Evolutionary conservation across 306 rosid genomes (phyloP), one percentile per base, ranked within the genome.

Genomic region (Trifolium fragiferum): DNA sequence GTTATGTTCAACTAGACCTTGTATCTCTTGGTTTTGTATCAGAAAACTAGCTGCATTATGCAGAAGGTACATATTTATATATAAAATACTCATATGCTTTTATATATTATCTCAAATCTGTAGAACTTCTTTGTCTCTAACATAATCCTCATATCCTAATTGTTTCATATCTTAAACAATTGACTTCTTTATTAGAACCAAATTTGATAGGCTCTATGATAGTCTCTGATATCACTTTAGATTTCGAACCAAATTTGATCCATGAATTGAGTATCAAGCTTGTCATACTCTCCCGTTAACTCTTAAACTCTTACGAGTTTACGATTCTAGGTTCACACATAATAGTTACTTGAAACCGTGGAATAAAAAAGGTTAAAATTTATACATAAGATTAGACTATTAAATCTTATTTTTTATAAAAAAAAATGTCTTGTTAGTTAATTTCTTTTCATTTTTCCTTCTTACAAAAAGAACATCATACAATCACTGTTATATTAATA

Each of bases 1-100:
- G 54, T 73, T 70, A 44, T 81, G 84, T 81, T 73, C 69, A 35
- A 8, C 19, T 15, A 54, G 72, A 68, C 82, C 84, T 3, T 53
- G 41, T 41, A 13, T 50, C 63, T 10, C 32, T 76, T 62, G 35
- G 49, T 64, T 74, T 68, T 57, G 66, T 61, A 66, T 72, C 55
- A 47, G 9, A 37, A 64, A 53, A 32, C 11, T 55, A 47, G 25
- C n/a, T 79, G 69, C 59, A 63, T 68, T 44, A 23, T 23, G 77
- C 72, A 70, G 47, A 32, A 59, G 19, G 40, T 35, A 35, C 6
- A 32, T 32, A 4, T 32, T 4, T 32, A 21, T 35, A 35, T 35
- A 6, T 35, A 35, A 1, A 33, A 8, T 33, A 33, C 0, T 33
- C 38, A 33, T 23, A 16, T 44, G 47, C 11, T 46, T 53, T 66